A percentile compares a stretch with the other conserved stretches of the same genome.
These are phyloP conservation scores for Magnaporthiopsis rhizophila DNA, from an alignment of 2,329 filamentous ascomycete genomes.

Conservation along the genomic window DNA sequence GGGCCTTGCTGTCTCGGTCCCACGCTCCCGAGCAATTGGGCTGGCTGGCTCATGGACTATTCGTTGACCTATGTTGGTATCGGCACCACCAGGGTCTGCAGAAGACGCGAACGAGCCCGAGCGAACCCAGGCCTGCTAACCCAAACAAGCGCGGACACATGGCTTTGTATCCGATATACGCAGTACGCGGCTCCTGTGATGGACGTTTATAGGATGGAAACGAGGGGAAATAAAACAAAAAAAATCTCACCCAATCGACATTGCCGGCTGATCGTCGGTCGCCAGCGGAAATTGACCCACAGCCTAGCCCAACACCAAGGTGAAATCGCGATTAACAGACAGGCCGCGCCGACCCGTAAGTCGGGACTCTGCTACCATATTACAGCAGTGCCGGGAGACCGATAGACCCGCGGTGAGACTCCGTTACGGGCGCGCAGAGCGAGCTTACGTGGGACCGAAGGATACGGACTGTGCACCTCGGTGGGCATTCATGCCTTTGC, in stretches of 20 bases:
- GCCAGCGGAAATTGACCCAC: not conserved
- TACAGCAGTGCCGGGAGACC: not conserved
- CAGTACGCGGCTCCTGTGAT: not conserved
- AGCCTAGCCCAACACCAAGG: too few species aligned
- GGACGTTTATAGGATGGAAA: not conserved
- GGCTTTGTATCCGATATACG: not conserved
- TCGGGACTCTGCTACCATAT: not conserved
- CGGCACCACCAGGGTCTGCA: not conserved
- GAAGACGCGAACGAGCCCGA: not conserved
- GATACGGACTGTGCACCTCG: too few species aligned
- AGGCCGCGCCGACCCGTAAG: too few species aligned
- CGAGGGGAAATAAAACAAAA: not conserved
- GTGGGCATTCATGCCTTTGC: not conserved
- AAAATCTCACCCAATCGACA: not conserved
- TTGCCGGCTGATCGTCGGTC: not conserved
- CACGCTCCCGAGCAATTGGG: not conserved
- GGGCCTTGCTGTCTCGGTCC: not conserved
- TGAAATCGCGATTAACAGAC: not conserved
- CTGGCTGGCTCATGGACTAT: not conserved
- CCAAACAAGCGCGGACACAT: not conserved
- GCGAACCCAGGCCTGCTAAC: not conserved
- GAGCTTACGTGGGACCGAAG: not conserved
- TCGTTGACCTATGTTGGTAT: not conserved
- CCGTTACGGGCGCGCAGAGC: not conserved
- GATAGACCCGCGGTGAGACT: not conserved